These are phyloP conservation scores for Solanum chaucha DNA, from an alignment of 257 asterid species.

Conservation along the genomic window DNA sequence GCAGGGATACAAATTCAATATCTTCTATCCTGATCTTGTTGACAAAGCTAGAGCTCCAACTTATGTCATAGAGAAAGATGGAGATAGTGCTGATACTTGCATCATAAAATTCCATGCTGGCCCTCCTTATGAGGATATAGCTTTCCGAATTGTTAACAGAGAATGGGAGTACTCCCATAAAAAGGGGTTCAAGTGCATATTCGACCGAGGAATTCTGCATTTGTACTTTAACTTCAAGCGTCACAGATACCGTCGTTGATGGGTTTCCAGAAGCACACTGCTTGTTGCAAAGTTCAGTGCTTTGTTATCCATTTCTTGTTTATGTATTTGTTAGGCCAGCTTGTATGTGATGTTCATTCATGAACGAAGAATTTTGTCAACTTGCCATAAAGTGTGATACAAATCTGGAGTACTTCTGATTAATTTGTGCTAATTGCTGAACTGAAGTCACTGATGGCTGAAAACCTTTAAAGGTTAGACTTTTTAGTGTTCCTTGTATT, in stretches of 20 bases:
- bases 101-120: conserved; percentile 76
- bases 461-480: neutral
- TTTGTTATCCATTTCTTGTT: neutral
- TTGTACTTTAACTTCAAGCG: conserved; percentile 86
- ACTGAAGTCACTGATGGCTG: neutral
- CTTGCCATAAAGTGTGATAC: neutral
- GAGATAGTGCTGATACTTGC: conserved; percentile 73
- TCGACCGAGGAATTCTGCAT: conserved; percentile 72
- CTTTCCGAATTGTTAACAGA: conserved; percentile 70
- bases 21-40: conserved; percentile 79
- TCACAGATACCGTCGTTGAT: conserved; percentile 68
- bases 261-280: neutral
- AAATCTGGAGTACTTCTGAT: neutral
- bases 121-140: conserved; percentile 85
- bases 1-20: conserved; percentile 83
- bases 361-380: neutral
- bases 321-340: neutral
- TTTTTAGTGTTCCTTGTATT: neutral
- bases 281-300: neutral
- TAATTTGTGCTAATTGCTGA: neutral
- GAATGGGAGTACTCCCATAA: conserved; percentile 88
- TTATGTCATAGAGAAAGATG: conserved; percentile 66
- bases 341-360: neutral
- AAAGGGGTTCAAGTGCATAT: conserved; percentile 76
- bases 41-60: conserved; percentile 68